Evolutionary conservation across 2,329 filamentous ascomycete genomes (phyloP).

Genomic region (Fusarium lateritium): DNA sequence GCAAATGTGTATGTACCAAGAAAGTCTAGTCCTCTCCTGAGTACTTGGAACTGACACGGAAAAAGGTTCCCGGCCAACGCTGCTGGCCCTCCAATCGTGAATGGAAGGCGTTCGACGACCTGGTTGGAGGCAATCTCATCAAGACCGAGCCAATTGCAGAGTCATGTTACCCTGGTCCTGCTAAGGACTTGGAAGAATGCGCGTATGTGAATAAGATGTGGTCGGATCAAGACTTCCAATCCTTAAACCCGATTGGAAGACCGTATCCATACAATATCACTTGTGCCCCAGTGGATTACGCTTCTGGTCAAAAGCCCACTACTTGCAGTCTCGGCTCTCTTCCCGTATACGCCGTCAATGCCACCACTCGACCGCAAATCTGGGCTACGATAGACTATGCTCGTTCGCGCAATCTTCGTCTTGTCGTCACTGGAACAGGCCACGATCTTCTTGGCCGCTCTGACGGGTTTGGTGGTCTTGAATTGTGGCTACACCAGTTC

Average conservation of each 20-base stretch:
- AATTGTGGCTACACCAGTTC: constrained; percentile 35
- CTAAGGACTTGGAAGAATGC: constrained; percentile 24
- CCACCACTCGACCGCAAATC: constrained; percentile 21
- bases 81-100: constrained; percentile 28
- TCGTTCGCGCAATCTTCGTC: constrained; percentile 8
- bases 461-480: constrained; percentile 32
- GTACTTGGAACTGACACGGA: neutral
- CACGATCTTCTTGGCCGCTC: constrained; percentile 37
- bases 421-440: constrained; percentile 32
- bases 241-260: constrained; percentile 35
- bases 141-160: constrained; percentile 34
- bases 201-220: constrained; percentile 37
- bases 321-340: constrained; percentile 33
- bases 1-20: constrained; percentile 31
- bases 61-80: constrained; percentile 25
- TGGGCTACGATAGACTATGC: constrained; percentile 14
- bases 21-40: neutral
- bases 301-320: constrained; percentile 16
- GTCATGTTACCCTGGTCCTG: constrained; percentile 34
- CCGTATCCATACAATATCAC: constrained; percentile 42
- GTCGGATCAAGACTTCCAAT: constrained; percentile 39
- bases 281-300: constrained; percentile 32
- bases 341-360: constrained; percentile 32
- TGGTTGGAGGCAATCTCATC: constrained; percentile 21
- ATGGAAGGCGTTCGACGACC: constrained; percentile 12